Conservation (phyloP, 2,329 filamentous ascomycete genomes). For the Emergomyces orientalis region DNA sequence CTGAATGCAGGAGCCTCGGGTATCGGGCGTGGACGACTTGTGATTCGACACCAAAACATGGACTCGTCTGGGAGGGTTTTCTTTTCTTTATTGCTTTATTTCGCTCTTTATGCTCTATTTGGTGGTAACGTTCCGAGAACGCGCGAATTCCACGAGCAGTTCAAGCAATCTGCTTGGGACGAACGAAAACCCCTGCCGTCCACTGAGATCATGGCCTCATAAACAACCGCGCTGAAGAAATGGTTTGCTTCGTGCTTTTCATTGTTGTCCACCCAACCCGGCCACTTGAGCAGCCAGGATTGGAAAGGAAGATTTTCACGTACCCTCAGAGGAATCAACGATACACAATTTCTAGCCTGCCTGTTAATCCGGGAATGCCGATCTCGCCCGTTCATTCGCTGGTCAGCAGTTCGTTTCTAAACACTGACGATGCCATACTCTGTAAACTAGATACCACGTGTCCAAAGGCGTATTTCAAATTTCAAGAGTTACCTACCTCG, state of each 20-base stretch:
- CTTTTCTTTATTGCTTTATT: background rate
- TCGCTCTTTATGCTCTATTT: background rate
- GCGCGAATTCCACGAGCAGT: background rate
- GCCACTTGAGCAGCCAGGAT: background rate
- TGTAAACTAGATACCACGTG: background rate
- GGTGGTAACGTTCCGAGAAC: background rate
- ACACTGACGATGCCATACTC: too few relatives aligned
- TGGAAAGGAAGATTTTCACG: background rate
- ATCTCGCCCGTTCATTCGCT: background rate
- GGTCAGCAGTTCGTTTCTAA: background rate
- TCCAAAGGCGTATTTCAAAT: background rate
- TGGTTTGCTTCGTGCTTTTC: background rate
- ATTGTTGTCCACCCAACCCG: background rate
- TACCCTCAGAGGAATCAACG: background rate
- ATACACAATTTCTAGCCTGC: background rate
- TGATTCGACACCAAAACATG: slow-evolving; percentile 1
- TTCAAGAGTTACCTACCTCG: background rate
- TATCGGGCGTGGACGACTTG: background rate
- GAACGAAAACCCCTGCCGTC: background rate
- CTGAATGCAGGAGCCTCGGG: background rate
- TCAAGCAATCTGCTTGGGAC: background rate
- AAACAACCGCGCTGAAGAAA: background rate
- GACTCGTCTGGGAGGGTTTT: background rate
- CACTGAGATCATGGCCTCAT: background rate
- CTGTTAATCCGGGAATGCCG: background rate